phyloP scores from a whole-genome alignment of 1,284 basidiomycete species.

The Puccinia novopanici region DNA sequence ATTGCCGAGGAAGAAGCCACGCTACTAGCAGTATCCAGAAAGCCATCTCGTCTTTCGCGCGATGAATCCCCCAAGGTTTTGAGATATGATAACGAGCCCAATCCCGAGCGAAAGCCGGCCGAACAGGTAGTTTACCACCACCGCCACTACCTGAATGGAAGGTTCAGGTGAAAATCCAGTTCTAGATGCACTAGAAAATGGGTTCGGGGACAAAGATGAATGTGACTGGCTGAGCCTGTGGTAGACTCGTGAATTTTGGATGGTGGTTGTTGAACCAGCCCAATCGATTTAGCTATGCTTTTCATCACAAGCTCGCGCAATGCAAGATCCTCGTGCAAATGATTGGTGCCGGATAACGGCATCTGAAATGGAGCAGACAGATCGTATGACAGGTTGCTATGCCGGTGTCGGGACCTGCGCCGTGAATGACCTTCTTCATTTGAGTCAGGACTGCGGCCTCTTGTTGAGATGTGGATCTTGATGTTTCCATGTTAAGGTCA shows the following conservation, averaged over 20 bases:
- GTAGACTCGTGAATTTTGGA: conserved; percentile 21
- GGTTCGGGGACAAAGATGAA: conserved; percentile 55
- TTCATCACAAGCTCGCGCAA: conserved; percentile 92
- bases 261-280: conserved; percentile 79
- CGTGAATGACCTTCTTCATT: conserved; percentile 55
- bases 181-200: conserved; percentile 60
- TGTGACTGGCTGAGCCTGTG: conserved; percentile 21
- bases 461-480: conserved; percentile 28
- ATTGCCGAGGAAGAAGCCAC: conserved; percentile 48
- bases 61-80: conserved; percentile 67
- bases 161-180: conserved; percentile 55
- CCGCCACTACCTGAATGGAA: conserved; percentile 44
- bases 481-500: conserved; percentile 35
- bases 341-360: conserved; percentile 8
- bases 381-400: conserved; percentile 3
- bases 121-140: background rate
- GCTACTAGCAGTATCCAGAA: conserved; percentile 44
- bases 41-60: conserved; percentile 54
- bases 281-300: conserved; percentile 95
- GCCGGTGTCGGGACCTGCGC: conserved; percentile 57
- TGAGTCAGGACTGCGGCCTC: conserved; percentile 51
- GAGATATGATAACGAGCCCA: conserved; percentile 79
- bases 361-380: conserved; percentile 16
- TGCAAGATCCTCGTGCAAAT: conserved; percentile 70
- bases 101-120: conserved; percentile 70